Conservation (phyloP, 1,284 basidiomycete species). For the Cryptococcus floricola region DNA sequence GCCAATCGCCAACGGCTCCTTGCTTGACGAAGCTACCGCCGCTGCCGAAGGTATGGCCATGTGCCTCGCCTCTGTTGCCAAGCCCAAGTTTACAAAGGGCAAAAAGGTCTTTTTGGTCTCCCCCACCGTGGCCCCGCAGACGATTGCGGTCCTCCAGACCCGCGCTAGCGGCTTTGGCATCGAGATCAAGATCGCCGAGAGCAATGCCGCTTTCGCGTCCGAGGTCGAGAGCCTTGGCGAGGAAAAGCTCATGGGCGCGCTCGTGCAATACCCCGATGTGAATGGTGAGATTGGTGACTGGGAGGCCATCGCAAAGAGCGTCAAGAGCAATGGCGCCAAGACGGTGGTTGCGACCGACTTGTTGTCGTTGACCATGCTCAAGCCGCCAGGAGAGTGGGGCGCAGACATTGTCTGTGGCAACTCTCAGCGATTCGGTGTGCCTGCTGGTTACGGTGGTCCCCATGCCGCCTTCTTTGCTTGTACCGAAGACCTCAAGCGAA, state of each 20-base stretch:
- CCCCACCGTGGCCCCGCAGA: conserved; percentile 75
- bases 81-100: conserved; percentile 58
- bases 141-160: conserved; percentile 76
- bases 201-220: conserved; percentile 50
- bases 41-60: conserved; percentile 71
- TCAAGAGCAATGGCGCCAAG: conserved; percentile 73
- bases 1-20: conserved; percentile 89
- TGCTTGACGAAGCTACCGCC: conserved; percentile 87
- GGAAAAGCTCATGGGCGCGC: conserved; percentile 68
- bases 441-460: conserved; percentile 83
- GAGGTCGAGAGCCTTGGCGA: conserved; percentile 57
- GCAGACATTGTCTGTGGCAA: conserved; percentile 95
- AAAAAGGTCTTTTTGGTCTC: conserved; percentile 84
- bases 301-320: conserved; percentile 60
- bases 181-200: conserved; percentile 60
- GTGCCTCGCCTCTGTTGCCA: conserved; percentile 45
- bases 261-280: conserved; percentile 90
- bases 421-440: conserved; percentile 87
- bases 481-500: conserved; percentile 86
- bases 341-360: conserved; percentile 87
- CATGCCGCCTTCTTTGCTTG: conserved; percentile 96
- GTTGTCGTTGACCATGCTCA: conserved; percentile 85
- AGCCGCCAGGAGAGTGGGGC: conserved; percentile 97
- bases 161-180: conserved; percentile 89
- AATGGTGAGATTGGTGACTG: conserved; percentile 82